These are phyloP conservation scores for Oropetium thomaeum DNA, from an alignment of 176 grass and related monocot species.

Conservation along the genomic window DNA sequence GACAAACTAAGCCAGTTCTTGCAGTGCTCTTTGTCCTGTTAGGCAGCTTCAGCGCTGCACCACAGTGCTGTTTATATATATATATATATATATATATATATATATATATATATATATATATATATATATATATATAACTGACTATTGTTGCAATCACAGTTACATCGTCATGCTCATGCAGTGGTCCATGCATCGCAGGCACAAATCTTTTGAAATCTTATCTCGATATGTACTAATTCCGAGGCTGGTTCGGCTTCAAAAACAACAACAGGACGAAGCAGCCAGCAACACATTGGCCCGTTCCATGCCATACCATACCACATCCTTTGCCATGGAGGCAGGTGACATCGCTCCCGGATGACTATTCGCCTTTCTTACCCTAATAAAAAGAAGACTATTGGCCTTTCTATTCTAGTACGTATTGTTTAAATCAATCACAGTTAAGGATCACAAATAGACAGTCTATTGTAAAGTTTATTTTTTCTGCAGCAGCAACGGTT, in stretches of 20 bases:
- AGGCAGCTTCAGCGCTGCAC: slow-evolving; percentile 26
- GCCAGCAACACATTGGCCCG: neutral
- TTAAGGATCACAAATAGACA: no score
- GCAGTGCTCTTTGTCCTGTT: slow-evolving; percentile 31
- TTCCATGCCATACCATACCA: neutral
- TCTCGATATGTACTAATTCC: neutral
- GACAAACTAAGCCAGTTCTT: slow-evolving; percentile 16
- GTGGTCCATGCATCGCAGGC: neutral
- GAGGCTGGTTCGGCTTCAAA: neutral
- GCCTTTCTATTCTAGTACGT: no score
- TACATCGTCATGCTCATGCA: neutral
- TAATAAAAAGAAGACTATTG: no score
- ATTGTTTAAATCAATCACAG: no score
- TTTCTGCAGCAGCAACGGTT: slow-evolving; percentile 9
- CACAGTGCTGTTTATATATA: no score
- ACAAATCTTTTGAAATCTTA: neutral
- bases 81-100: no score
- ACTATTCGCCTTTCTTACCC: no score
- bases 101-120: no score
- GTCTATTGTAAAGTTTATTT: no score
- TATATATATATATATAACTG: no score
- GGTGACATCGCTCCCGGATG: no score
- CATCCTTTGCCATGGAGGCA: neutral
- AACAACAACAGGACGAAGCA: neutral
- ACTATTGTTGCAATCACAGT: neutral